Base-by-base conservation (phyloP, 2,329 filamentous ascomycete species). In the Hypomyces rosellus region DNA sequence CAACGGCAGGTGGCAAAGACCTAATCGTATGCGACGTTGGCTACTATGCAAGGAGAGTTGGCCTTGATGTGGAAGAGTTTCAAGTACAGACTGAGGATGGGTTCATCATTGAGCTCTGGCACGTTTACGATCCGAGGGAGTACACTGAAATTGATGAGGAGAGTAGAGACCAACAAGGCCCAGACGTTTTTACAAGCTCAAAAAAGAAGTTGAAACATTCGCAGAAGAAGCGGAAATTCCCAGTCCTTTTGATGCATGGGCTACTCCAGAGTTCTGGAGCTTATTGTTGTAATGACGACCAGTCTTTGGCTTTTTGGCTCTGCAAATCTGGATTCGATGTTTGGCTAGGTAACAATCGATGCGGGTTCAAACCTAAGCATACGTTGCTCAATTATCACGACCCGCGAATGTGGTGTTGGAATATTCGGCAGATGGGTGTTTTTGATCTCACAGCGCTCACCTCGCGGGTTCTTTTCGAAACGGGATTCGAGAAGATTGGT, bases 341-440 rank as follows among this genome's bases (percentile, higher is more conserved):
- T 37, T 97, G 91, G 91, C 76, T 96, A 14, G 92, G 92, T 4
- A 95, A 96, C 69, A 96, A 96, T 63, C 80, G 92, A 16, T 95
- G 90, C 63, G 91, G 91, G 1, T 89, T 93, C 67, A 73, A 79
- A 0, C 91, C 92, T 0, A 80, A 83, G 56, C 92, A 97, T 63
- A 79, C 76, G 2, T 69, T 84, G 18, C 77, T 96, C 37, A 69
- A 80, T 2, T 83, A 86, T 57, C 72, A 73, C 3, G 92, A 97
- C 62, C 91, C 92, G 1, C 81, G 90, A 30, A 95, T 96, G 88
- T 96, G 92, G 92, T 83, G 85, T 38, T 97, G 92, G 92, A 95
- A 95, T 57, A 95, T 96, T 49, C 82, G 88, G 0, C 89, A 96
- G 62, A 95, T 96, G 87, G 92, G 90, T 3, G 85, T 91, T 1